A percentile compares a stretch with the other conserved stretches of the same genome.
Evolutionary conservation across 805 yeast species (phyloP).

Genomic region (Spathaspora passalidarum): DNA sequence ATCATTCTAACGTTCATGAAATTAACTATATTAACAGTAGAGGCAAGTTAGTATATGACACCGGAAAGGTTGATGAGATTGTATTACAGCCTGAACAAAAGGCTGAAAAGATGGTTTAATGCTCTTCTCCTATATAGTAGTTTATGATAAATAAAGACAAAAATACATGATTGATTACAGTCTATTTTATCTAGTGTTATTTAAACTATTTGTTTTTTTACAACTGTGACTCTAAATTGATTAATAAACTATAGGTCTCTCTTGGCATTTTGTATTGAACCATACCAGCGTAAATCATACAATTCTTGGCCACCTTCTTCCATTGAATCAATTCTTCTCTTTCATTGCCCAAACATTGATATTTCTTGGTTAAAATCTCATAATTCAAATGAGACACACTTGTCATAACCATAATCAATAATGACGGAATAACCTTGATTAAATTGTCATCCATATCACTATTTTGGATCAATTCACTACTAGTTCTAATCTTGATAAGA

Average conservation of each 20-base stretch:
- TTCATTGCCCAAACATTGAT: conserved; percentile 44
- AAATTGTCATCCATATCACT: conserved; percentile 64
- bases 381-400: conserved; percentile 59
- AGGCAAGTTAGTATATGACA: conserved; percentile 7
- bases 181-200: too few species aligned
- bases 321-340: conserved; percentile 52
- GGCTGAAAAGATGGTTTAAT: not conserved
- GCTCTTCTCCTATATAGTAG: too few species aligned
- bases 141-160: too few species aligned
- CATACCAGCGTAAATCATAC: conserved; percentile 95
- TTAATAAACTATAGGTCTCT: conserved; percentile 71
- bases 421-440: conserved; percentile 73
- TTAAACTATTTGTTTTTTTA: conserved; percentile 8
- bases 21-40: conserved; percentile 14
- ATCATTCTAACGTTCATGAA: conserved; percentile 39
- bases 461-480: conserved; percentile 61
- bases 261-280: conserved; percentile 89
- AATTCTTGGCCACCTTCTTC: conserved; percentile 66
- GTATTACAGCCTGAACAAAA: not conserved
- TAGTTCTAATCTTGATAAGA: conserved; percentile 56
- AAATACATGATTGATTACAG: too few species aligned
- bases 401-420: conserved; percentile 79
- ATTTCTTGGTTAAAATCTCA: conserved; percentile 41
- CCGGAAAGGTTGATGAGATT: conserved; percentile 1
- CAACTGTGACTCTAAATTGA: conserved; percentile 55